A percentile compares a stretch with the other conserved stretches of the same genome.
Evolutionary conservation across 225 moss, liverwort and hornwort species (phyloP).

Genomic region (Takakia lepidozioides): DNA sequence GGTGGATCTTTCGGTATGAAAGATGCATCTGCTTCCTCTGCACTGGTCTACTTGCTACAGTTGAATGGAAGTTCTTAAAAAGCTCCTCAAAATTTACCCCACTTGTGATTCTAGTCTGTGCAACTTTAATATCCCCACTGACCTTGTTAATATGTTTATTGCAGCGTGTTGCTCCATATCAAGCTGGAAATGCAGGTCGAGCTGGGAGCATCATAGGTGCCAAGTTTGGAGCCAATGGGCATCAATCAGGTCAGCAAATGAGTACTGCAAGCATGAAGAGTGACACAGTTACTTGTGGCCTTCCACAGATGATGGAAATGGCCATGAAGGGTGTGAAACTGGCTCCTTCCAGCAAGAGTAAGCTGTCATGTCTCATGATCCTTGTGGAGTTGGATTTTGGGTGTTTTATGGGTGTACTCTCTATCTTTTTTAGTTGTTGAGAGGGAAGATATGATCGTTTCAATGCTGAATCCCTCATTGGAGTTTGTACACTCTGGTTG

Average conservation of each 20-base stretch:
- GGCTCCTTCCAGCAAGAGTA: constrained; percentile 58
- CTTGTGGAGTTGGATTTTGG: no score
- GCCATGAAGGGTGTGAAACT: constrained; percentile 81
- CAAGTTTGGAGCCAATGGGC: constrained; percentile 50
- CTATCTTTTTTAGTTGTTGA: no score
- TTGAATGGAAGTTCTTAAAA: no score
- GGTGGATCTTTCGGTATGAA: constrained; percentile 82
- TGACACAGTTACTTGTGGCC: constrained; percentile 36
- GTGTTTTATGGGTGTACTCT: no score
- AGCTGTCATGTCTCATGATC: constrained; percentile 11
- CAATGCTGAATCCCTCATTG: no score
- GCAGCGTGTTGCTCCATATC: constrained; percentile 93
- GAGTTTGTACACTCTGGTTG: no score
- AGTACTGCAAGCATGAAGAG: constrained; percentile 27
- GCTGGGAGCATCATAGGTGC: constrained; percentile 23
- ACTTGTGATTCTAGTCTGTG: not conserved
- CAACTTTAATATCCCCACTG: no score
- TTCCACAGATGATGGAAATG: constrained; percentile 69
- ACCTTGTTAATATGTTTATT: no score
- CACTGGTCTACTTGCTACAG: no score
- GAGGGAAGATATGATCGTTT: no score
- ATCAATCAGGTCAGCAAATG: constrained; percentile 55
- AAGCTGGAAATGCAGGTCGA: constrained; percentile 62
- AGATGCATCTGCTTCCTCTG: no score
- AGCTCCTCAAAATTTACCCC: no score